Percentiles rank a stretch among this genome's conserved stretches.
Evolutionary conservation across 441 rosid species (phyloP).

Genomic region (Pelargonium australe): DNA sequence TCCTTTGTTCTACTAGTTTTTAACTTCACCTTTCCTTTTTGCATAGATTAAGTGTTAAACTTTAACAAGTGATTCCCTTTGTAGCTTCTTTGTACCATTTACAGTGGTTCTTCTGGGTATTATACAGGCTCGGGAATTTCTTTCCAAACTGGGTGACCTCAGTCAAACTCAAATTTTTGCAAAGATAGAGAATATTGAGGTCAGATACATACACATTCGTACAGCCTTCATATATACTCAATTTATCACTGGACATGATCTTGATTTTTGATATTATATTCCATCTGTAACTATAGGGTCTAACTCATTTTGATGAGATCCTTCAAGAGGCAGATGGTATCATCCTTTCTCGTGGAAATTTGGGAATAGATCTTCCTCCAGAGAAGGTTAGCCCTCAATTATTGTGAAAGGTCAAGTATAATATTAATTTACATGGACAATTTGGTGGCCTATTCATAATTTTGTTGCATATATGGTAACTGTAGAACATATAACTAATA

Average conservation of each 20-base stretch:
- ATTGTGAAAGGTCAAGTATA: neutral
- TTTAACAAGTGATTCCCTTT: neutral
- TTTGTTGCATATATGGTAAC: neutral
- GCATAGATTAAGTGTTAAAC: neutral
- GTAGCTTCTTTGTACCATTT: neutral
- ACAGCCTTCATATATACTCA: neutral
- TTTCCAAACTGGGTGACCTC: constrained; percentile 38
- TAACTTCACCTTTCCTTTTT: neutral
- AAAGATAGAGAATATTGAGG: constrained; percentile 53
- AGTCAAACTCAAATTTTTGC: constrained; percentile 48
- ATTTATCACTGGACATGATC: constrained; percentile 11
- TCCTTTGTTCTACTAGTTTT: neutral
- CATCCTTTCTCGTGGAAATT: constrained; percentile 49
- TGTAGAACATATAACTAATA: neutral
- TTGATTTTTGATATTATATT: constrained; percentile 7
- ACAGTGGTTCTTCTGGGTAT: constrained; percentile 11
- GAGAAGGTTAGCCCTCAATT: constrained; percentile 38
- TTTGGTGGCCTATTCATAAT: neutral
- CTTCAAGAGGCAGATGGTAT: constrained; percentile 55
- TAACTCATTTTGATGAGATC: constrained; percentile 54
- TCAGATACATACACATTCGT: constrained; percentile 14
- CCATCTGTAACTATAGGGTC: constrained; percentile 29
- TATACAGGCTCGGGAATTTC: constrained; percentile 45
- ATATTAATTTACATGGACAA: neutral
- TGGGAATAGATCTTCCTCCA: constrained; percentile 56